These are phyloP conservation scores for Serendipita vermifera DNA, from an alignment of 768 basidiomycete species.

Conservation along the genomic window DNA sequence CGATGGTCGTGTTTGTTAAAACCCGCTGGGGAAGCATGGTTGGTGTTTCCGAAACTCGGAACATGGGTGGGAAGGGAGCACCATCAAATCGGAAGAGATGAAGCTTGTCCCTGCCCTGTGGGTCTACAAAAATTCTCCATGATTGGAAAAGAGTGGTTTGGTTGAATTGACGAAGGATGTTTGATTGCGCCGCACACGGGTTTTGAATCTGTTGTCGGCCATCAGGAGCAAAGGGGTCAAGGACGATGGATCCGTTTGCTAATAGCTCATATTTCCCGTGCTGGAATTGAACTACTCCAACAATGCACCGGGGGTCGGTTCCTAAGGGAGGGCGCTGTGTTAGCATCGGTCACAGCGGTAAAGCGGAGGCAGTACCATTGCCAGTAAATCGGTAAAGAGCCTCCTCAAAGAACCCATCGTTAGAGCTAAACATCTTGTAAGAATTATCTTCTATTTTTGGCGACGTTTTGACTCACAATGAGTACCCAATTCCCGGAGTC, in stretches of 20 bases:
- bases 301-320: constrained; percentile 75
- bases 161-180: constrained; percentile 78
- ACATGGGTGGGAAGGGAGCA: constrained; percentile 55
- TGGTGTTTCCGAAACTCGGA: constrained; percentile 53
- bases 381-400: constrained; percentile 78
- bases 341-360: background rate
- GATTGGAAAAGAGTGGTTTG: constrained; percentile 45
- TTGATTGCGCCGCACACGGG: constrained; percentile 77
- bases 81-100: constrained; percentile 74
- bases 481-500: constrained; percentile 76
- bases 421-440: constrained; percentile 36
- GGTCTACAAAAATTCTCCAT: constrained; percentile 68
- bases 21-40: constrained; percentile 72
- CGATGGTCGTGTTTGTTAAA: constrained; percentile 30
- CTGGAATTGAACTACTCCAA: constrained; percentile 76
- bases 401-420: constrained; percentile 72
- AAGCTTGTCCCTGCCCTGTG: constrained; percentile 47
- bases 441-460: background rate
- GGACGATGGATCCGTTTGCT: constrained; percentile 65
- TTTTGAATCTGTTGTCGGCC: constrained; percentile 94
- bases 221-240: constrained; percentile 58
- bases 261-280: constrained; percentile 66
- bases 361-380: constrained; percentile 47
- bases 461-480: constrained; percentile 51
- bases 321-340: constrained; percentile 30